phyloP scores from a whole-genome alignment of 2,329 filamentous ascomycete genomes.

The Ascochyta rabiei region DNA sequence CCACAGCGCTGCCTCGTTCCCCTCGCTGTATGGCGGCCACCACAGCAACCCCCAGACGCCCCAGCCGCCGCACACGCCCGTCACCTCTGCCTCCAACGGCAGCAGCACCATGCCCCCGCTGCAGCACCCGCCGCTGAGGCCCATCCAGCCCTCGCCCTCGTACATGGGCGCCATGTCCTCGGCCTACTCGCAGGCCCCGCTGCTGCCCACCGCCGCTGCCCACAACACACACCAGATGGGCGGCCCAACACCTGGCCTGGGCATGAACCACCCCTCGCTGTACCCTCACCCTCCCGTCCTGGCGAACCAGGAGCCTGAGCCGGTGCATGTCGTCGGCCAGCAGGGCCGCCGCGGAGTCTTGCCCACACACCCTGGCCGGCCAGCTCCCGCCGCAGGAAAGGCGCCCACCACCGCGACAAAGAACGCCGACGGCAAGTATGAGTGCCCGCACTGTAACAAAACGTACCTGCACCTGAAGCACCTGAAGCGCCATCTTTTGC shows the following conservation, averaged over 20 bases:
- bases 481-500: conserved; percentile 90
- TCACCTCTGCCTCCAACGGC: conserved; percentile 39
- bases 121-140: conserved; percentile 46
- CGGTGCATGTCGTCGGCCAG: conserved; percentile 91
- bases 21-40: conserved; percentile 43
- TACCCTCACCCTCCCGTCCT: conserved; percentile 46
- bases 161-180: conserved; percentile 41
- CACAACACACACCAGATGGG: conserved; percentile 42
- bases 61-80: conserved; percentile 46
- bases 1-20: conserved; percentile 38
- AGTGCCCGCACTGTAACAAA: conserved; percentile 97
- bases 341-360: conserved; percentile 91
- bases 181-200: conserved; percentile 44
- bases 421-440: conserved; percentile 97
- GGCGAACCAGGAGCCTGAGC: conserved; percentile 59
- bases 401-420: conserved; percentile 87
- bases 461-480: conserved; percentile 98
- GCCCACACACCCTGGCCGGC: conserved; percentile 85
- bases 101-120: conserved; percentile 43
- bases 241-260: conserved; percentile 47
- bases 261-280: conserved; percentile 46
- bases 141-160: conserved; percentile 46
- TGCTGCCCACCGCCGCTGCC: conserved; percentile 42
- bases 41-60: conserved; percentile 49
- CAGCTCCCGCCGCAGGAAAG: conserved; percentile 80